These are phyloP conservation scores for Penicillium sp. DNA, from an alignment of 2,329 filamentous ascomycete species.

Conservation along the genomic window DNA sequence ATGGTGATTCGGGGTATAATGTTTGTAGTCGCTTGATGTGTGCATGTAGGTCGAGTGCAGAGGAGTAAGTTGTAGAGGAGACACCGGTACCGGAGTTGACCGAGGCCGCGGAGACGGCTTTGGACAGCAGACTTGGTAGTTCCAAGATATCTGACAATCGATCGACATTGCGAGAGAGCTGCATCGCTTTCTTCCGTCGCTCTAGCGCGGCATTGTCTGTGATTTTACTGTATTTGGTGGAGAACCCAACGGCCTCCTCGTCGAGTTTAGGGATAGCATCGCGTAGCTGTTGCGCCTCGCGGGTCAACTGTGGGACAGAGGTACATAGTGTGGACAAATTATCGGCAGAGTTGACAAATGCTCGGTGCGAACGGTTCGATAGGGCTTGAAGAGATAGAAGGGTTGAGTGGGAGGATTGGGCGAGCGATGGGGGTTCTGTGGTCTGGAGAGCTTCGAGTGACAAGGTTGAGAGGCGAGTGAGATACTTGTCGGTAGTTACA, in stretches of 20 bases:
- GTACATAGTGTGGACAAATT: constrained; percentile 71
- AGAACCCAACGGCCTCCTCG: constrained; percentile 74
- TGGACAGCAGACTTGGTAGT: constrained; percentile 79
- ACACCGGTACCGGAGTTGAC: constrained; percentile 38
- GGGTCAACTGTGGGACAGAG: constrained; percentile 69
- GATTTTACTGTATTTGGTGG: constrained; percentile 75
- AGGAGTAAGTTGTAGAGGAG: constrained; percentile 72
- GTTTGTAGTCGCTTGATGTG: constrained; percentile 84
- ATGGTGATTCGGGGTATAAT: constrained; percentile 74
- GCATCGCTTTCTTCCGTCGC: constrained; percentile 73
- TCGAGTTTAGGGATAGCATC: constrained; percentile 77
- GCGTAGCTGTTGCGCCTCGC: constrained; percentile 66
- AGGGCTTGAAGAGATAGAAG: constrained; percentile 81
- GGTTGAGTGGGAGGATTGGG: constrained; percentile 76
- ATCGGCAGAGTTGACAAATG: constrained; percentile 76
- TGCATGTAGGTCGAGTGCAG: constrained; percentile 86
- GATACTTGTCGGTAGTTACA: constrained; percentile 58
- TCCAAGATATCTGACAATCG: constrained; percentile 88
- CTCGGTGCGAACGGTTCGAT: constrained; percentile 83
- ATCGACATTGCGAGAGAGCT: constrained; percentile 83
- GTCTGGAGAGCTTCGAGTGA: constrained; percentile 70
- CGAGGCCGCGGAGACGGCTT: constrained; percentile 58
- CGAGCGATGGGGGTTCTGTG: constrained; percentile 75
- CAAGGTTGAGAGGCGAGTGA: constrained; percentile 74
- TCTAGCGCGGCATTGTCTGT: constrained; percentile 69